phyloP scores from a whole-genome alignment of 495 filamentous ascomycete genomes.

The Achaetomiella virescens region DNA sequence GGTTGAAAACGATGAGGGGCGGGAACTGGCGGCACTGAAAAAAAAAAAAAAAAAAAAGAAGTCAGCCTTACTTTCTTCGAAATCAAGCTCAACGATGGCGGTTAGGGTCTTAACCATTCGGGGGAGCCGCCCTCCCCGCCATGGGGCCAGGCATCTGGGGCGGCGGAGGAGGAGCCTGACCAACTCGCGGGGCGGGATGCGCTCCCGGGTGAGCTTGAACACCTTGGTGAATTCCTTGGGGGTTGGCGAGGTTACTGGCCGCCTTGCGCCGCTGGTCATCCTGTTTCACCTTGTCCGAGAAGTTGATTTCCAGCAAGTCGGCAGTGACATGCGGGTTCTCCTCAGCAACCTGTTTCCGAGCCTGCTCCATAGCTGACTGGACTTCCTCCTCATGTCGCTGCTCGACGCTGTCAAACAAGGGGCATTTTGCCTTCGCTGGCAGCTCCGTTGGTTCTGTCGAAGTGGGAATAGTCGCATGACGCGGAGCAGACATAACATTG shows the following conservation, averaged over 20 bases:
- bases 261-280: slow-evolving; percentile 22
- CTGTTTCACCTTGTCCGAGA: slow-evolving; percentile 50
- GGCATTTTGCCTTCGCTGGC: slow-evolving; percentile 52
- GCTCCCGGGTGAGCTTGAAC: too few relatives aligned
- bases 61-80: too few relatives aligned
- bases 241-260: background rate
- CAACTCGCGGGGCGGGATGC: too few relatives aligned
- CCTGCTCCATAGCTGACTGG: slow-evolving; percentile 53
- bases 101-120: too few relatives aligned
- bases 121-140: too few relatives aligned
- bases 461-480: slow-evolving; percentile 48
- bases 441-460: slow-evolving; percentile 41
- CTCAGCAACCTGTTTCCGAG: slow-evolving; percentile 48
- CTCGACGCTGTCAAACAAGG: slow-evolving; percentile 57
- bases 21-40: too few relatives aligned
- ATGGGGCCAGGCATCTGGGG: too few relatives aligned
- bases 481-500: slow-evolving; percentile 74
- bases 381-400: slow-evolving; percentile 61
- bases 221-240: background rate
- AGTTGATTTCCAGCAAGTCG: slow-evolving; percentile 51
- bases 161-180: too few relatives aligned
- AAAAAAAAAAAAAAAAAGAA: too few relatives aligned
- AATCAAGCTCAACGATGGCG: too few relatives aligned
- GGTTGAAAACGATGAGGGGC: too few relatives aligned
- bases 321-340: slow-evolving; percentile 56